Percentiles rank a stretch among this genome's conserved stretches.
Conservation (phyloP, 2,329 filamentous ascomycete species). For the Clonostachys solani region DNA sequence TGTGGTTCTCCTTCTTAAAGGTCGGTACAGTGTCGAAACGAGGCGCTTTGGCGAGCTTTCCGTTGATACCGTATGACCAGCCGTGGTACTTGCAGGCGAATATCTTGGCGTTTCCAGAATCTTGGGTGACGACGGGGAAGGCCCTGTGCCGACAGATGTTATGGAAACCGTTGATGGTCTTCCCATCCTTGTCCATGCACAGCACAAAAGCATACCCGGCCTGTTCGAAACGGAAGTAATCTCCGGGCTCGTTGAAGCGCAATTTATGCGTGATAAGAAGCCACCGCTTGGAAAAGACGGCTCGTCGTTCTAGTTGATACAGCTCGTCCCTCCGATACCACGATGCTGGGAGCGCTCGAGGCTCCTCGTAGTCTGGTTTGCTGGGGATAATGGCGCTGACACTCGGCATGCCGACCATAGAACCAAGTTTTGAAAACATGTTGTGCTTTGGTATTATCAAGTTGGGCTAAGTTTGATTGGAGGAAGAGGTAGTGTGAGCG, state of each 20-base stretch:
- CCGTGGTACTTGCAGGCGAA: slow-evolving; percentile 55
- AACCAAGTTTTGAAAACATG: no score
- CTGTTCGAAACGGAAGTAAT: slow-evolving; percentile 50
- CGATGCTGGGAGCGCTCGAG: slow-evolving; percentile 35
- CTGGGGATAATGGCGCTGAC: no score
- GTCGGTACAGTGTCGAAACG: slow-evolving; percentile 49
- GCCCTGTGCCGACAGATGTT: slow-evolving; percentile 60
- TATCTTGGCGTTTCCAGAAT: slow-evolving; percentile 41
- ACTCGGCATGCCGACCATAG: no score
- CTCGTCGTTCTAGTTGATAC: slow-evolving; percentile 51
- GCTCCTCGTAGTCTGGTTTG: no score
- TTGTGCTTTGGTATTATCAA: no score
- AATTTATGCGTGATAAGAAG: slow-evolving; percentile 48
- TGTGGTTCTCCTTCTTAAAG: slow-evolving; percentile 52
- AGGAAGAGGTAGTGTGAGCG: no score
- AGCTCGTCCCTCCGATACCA: slow-evolving; percentile 51
- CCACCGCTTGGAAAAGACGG: slow-evolving; percentile 54
- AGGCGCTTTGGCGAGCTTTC: slow-evolving; percentile 55
- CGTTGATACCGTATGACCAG: slow-evolving; percentile 55
- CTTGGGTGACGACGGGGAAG: slow-evolving; percentile 49
- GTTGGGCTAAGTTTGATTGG: no score
- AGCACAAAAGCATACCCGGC: slow-evolving; percentile 53
- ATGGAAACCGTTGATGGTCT: slow-evolving; percentile 53
- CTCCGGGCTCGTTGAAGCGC: slow-evolving; percentile 32
- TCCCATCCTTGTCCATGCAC: slow-evolving; percentile 38